Evolutionary conservation across 345 rosid species (phyloP).

Genomic region (Eucalyptus cloeziana): DNA sequence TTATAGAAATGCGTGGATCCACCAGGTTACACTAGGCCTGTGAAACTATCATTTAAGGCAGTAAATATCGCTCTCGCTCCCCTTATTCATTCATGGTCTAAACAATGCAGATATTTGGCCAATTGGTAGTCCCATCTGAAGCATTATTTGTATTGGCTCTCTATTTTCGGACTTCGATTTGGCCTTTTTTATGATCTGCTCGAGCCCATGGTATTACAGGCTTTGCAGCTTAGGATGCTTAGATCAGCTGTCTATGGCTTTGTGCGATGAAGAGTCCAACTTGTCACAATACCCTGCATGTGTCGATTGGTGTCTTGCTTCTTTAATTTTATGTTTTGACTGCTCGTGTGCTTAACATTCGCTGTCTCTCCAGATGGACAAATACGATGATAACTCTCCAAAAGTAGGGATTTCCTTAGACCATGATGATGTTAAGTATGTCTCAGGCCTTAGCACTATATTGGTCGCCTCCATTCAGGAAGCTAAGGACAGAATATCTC

Average conservation of each 20-base stretch:
- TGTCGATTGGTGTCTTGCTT: neutral
- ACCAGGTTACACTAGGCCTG: neutral
- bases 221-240: neutral
- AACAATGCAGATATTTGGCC: neutral
- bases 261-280: neutral
- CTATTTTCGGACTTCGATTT: neutral
- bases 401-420: conserved; percentile 17
- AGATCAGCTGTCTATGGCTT: neutral
- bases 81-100: neutral
- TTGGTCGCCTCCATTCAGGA: conserved; percentile 88
- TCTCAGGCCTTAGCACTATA: conserved; percentile 57
- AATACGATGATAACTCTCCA: neutral
- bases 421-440: conserved; percentile 28
- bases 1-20: neutral
- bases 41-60: neutral
- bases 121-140: neutral
- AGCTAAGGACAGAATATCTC: conserved; percentile 82
- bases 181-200: neutral
- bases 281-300: neutral
- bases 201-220: neutral
- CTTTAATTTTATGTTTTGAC: neutral
- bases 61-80: neutral
- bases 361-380: neutral
- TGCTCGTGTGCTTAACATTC: neutral
- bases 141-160: neutral